Conservation (phyloP, 805 yeast species). For the Metschnikowia vanudenii region DNA sequence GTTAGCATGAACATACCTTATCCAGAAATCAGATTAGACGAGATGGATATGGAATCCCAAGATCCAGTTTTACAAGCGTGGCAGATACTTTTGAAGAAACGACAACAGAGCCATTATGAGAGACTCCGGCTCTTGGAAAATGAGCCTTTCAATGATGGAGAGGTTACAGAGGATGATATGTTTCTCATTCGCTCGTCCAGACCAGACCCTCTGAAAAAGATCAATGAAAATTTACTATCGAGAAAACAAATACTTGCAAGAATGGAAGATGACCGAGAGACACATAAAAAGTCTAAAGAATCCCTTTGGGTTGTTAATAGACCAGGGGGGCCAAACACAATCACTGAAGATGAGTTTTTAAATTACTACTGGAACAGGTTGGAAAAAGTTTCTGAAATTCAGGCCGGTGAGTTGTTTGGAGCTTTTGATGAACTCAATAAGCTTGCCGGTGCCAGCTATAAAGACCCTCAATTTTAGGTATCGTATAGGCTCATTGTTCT, state of each 20-base stretch:
- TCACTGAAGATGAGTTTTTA: conserved; percentile 38
- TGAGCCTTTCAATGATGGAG: conserved; percentile 19
- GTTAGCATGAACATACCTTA: conserved; percentile 34
- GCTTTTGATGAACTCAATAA: conserved; percentile 55
- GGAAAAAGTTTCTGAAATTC: conserved; percentile 48
- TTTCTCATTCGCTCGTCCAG: conserved; percentile 25
- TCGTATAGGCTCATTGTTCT: conserved; percentile 1
- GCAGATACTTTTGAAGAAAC: conserved; percentile 46
- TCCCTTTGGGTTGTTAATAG: conserved; percentile 69
- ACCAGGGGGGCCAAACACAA: conserved; percentile 33
- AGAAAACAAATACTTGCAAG: conserved; percentile 63
- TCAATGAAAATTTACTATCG: conserved; percentile 25
- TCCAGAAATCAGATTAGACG: conserved; percentile 29
- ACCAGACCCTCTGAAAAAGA: conserved; percentile 25
- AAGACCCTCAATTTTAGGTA: conserved; percentile 37
- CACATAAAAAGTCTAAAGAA: conserved; percentile 84
- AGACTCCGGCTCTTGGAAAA: conserved; percentile 40
- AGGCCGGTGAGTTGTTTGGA: conserved; percentile 38
- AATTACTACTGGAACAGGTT: conserved; percentile 48
- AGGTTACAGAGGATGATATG: conserved; percentile 23
- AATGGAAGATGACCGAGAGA: conserved; percentile 91
- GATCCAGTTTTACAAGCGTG: conserved; percentile 43
- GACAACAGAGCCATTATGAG: conserved; percentile 53
- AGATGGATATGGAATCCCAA: conserved; percentile 16
- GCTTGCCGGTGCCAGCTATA: conserved; percentile 54